Percentiles rank a stretch among this genome's conserved stretches.
These are phyloP conservation scores for Thielaviopsis cerberus DNA, from an alignment of 2,329 filamentous ascomycete species.

Conservation along the genomic window DNA sequence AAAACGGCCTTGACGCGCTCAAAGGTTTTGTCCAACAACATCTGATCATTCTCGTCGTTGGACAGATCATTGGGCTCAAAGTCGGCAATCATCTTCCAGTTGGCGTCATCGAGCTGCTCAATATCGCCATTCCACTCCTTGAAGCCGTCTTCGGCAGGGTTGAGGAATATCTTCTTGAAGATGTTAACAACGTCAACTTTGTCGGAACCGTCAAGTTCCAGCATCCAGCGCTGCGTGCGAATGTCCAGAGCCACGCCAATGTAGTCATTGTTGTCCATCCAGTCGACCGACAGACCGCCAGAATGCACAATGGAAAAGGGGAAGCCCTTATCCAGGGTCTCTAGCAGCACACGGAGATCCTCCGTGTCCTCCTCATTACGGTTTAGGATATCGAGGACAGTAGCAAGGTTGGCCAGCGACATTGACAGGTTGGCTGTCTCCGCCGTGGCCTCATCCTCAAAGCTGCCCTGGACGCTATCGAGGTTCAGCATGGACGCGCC, in stretches of 20 bases:
- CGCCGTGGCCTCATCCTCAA: background rate
- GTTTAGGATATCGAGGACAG: constrained; percentile 17
- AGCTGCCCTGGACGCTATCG: constrained; percentile 8
- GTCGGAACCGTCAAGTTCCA: constrained; percentile 12
- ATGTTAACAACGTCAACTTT: constrained; percentile 14
- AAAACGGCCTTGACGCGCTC: constrained; percentile 7
- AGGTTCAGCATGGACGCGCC: constrained; percentile 18
- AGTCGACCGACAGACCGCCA: constrained; percentile 10
- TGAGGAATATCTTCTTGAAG: constrained; percentile 18
- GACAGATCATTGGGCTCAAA: constrained; percentile 8
- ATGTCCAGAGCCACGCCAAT: constrained; percentile 19
- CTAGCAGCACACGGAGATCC: constrained; percentile 17
- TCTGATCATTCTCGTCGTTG: constrained; percentile 7
- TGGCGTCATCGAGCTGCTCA: constrained; percentile 1
- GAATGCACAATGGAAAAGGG: constrained; percentile 17
- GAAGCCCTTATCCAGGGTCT: constrained; percentile 18
- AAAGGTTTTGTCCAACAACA: constrained; percentile 5
- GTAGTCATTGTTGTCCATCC: constrained; percentile 13
- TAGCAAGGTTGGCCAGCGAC: constrained; percentile 20
- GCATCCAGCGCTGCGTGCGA: constrained; percentile 21
- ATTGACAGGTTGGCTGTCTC: constrained; percentile 13
- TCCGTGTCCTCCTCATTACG: constrained; percentile 11
- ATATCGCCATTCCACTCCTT: constrained; percentile 13
- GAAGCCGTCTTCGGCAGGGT: constrained; percentile 15
- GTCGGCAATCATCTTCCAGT: constrained; percentile 11